A percentile compares a stretch with the other conserved stretches of the same genome.
phyloP scores from a whole-genome alignment of 1,139 yeast species.

The Geotrichum aggregatum region DNA sequence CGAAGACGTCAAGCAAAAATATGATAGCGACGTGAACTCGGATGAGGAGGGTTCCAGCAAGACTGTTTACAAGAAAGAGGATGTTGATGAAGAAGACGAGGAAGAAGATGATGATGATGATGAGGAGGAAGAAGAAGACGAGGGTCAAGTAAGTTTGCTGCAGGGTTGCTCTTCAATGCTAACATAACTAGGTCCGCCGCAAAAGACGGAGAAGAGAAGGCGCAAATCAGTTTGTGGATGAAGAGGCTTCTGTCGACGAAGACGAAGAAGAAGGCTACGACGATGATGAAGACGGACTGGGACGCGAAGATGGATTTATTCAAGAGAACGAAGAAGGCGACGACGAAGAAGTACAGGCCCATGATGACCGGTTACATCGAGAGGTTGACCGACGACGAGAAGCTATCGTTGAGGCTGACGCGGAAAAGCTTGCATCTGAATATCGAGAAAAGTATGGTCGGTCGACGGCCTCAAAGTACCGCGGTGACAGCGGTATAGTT shows the following conservation, averaged over 20 bases:
- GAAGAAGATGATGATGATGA: slow-evolving; percentile 31
- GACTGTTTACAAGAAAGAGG: slow-evolving; percentile 26
- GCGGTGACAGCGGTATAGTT: slow-evolving; percentile 84
- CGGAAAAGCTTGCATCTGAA: slow-evolving; percentile 88
- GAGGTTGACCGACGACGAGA: slow-evolving; percentile 88
- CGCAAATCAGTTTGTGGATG: slow-evolving; percentile 92
- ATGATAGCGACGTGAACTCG: slow-evolving; percentile 13
- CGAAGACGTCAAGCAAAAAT: slow-evolving; percentile 11
- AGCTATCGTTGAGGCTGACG: slow-evolving; percentile 89
- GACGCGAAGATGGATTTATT: slow-evolving; percentile 57
- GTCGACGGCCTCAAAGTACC: slow-evolving; percentile 71
- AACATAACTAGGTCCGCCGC: slow-evolving; percentile 59
- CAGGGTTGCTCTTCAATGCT: slow-evolving; percentile 19
- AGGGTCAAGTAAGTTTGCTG: slow-evolving; percentile 27
- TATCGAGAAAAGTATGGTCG: slow-evolving; percentile 91
- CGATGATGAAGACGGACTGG: slow-evolving; percentile 75
- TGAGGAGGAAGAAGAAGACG: slow-evolving; percentile 32
- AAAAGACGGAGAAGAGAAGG: slow-evolving; percentile 60
- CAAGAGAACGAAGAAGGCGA: slow-evolving; percentile 53
- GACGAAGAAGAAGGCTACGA: slow-evolving; percentile 95
- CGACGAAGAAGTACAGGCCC: slow-evolving; percentile 49
- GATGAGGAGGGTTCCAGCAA: neutral
- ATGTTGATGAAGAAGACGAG: slow-evolving; percentile 33
- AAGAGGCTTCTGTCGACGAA: slow-evolving; percentile 98
- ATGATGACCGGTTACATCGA: slow-evolving; percentile 72